These are phyloP conservation scores for Astrothelium macrocarpum DNA, from an alignment of 495 filamentous ascomycete genomes.

Conservation along the genomic window DNA sequence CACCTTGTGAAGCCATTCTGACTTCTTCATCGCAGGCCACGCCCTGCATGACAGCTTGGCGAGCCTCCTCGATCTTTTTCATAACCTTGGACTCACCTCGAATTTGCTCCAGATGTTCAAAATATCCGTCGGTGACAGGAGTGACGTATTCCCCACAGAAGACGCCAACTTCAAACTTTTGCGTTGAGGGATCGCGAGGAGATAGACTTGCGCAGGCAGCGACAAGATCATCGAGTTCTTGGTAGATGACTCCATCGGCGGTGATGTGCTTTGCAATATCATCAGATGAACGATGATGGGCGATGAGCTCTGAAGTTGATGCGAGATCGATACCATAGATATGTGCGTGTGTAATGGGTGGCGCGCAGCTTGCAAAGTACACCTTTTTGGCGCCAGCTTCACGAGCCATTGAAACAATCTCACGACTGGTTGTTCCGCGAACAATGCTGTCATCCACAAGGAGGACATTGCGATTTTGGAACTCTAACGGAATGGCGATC, in stretches of 20 bases:
- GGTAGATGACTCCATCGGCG: slow-evolving; percentile 87
- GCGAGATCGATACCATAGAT: slow-evolving; percentile 90
- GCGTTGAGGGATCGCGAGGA: slow-evolving; percentile 43
- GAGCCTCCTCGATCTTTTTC: slow-evolving; percentile 59
- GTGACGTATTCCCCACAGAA: slow-evolving; percentile 92
- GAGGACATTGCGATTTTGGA: slow-evolving; percentile 72
- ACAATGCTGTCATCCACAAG: slow-evolving; percentile 93
- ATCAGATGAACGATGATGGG: slow-evolving; percentile 59
- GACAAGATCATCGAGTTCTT: slow-evolving; percentile 74
- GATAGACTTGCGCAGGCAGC: slow-evolving; percentile 66
- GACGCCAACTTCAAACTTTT: slow-evolving; percentile 84
- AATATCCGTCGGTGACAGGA: slow-evolving; percentile 71
- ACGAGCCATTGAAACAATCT: slow-evolving; percentile 88
- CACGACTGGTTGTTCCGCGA: slow-evolving; percentile 78
- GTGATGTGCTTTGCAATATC: slow-evolving; percentile 73
- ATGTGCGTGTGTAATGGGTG: slow-evolving; percentile 69
- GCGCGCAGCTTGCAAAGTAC: slow-evolving; percentile 80
- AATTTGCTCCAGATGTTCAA: slow-evolving; percentile 69
- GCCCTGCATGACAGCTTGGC: slow-evolving; percentile 59
- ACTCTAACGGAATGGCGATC: slow-evolving; percentile 79
- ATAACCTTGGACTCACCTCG: slow-evolving; percentile 64
- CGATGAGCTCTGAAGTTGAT: slow-evolving; percentile 71
- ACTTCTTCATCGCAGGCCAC: slow-evolving; percentile 53
- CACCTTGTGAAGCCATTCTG: slow-evolving; percentile 53
- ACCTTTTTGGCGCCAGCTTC: slow-evolving; percentile 88